These are phyloP conservation scores for Stellera chamaejasme DNA, from an alignment of 345 rosid species.

Conservation along the genomic window DNA sequence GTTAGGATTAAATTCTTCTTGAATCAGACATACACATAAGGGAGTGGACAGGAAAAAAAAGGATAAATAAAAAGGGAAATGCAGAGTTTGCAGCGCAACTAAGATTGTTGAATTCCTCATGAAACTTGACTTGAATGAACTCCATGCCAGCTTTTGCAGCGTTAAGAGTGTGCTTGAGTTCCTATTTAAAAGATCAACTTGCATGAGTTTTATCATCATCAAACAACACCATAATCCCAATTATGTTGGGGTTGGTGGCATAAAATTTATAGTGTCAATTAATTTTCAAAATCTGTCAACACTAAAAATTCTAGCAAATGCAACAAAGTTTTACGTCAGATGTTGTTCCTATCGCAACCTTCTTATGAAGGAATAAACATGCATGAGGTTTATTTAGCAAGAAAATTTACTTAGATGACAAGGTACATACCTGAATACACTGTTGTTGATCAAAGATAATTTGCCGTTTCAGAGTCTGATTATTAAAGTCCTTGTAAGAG, in stretches of 20 bases:
- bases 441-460: constrained; percentile 26
- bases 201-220: constrained; percentile 9
- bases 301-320: too few relatives aligned
- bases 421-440: constrained; percentile 38
- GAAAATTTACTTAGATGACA: background rate
- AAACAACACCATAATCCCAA: too few relatives aligned
- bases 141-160: constrained; percentile 90
- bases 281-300: too few relatives aligned
- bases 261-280: too few relatives aligned
- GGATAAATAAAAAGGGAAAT: constrained; percentile 1
- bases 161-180: constrained; percentile 51
- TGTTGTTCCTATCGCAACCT: too few relatives aligned
- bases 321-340: too few relatives aligned
- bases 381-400: constrained; percentile 4
- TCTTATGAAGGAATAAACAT: background rate
- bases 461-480: too few relatives aligned
- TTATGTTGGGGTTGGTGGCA: too few relatives aligned
- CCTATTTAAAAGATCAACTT: constrained; percentile 28
- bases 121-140: constrained; percentile 72
- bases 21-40: constrained; percentile 1
- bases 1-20: constrained; percentile 1
- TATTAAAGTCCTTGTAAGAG: too few relatives aligned
- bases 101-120: constrained; percentile 73
- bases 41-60: background rate
- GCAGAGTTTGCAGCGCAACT: constrained; percentile 31